Base-by-base conservation (phyloP, 2,329 filamentous ascomycete species). In the Diaporthe helianthi region DNA sequence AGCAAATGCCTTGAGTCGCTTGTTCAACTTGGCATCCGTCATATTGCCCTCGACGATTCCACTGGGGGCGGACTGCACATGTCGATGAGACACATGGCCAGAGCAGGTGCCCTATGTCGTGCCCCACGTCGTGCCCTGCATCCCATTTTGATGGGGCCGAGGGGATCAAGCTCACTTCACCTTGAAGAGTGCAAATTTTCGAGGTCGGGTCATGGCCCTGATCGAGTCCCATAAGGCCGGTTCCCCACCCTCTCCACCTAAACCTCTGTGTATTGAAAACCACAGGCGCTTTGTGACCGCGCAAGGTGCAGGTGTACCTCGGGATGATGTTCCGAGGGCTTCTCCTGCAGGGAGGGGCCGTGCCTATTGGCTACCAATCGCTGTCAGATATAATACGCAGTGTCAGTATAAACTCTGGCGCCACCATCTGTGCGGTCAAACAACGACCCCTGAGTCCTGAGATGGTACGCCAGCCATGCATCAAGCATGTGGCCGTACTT, bases 361-460 rank as follows among this genome's bases (percentile, higher is more conserved):
- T 63, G 58, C 58, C 58, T 63, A 63, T 63, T 63, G 58, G 58
- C 49, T 63, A 63, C 58, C 58, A 63, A 47, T 63, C 58, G 44
- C 58, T 63, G 58, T 63, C 58, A 49, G 44, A 63, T 31, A 49
- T 63, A 44, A 63, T 49, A 63, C 58, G 58, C 58, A 49, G 41
- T 63, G 58, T 63, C 58, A 63, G 58, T 63, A 36, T 63, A 63
- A 63, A 63, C 58, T 63, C 58, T 49, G 58, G 44, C 58, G 44
- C 44, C 58, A 63, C 29, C 58, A 63, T 63, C 58, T 63, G 58
- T 63, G 58, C 58, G 58, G 44, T 31, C 12, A 63, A 47, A 63
- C 58, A 49, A 24, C 41, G 26, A 49, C 58, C 33, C 29, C 44
- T 63, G 41, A 63, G 44, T 47, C 29, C 44, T 63, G 41, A 63